Base-by-base conservation (phyloP, 345 rosid genomes). In the Citrus mangshanensis region DNA sequence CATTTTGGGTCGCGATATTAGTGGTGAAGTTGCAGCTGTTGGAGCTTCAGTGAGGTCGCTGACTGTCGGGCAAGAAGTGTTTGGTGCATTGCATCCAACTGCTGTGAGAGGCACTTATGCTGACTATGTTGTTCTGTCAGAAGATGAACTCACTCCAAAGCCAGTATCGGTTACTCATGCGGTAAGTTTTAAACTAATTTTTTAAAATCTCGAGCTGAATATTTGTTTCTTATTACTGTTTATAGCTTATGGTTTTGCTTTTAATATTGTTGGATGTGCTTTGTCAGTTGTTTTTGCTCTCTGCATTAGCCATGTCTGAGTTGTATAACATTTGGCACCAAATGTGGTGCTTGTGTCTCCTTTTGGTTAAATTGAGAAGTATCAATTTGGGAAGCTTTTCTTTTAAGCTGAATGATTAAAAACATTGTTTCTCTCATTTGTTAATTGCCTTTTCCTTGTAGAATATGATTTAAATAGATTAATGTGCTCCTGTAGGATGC, bases 61-160 rank as follows among this genome's bases (percentile, higher is more conserved):
- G 70, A 84, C 69, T 51, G 89, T 93, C 5, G 98, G 98, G 28
- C 92, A 93, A 84, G 90, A 93, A 82, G 99, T 96, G 78, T 96
- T 96, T 80, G 99, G 98, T 76, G 98, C 99, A 42, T 81, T 93
- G 82, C 99, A 96, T 86, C 99, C 99, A 40, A 96, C 99, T 21
- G 99, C 99, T 35, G 79, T 89, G 66, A 89, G 99, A 84, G 99
- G 99, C 68, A 93, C 99, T 82, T 96, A 92, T 60, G 35, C 97
- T 56, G 98, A 93, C 79, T 91, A 93, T 87, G 97, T 91, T 34
- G 78, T 93, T 81, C 93, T 96, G 81, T 84, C 93, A 4, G 95
- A 90, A 73, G 98, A 93, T 2, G 97, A 96, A 76, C 95, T 96
- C 81, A 79, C 85, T 24, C 84, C 61, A 27, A 96, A 93, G 87